Percentiles rank a stretch among this genome's conserved stretches.
Conservation (phyloP, 306 rosid species). For the Astragalus membranaceus region DNA sequence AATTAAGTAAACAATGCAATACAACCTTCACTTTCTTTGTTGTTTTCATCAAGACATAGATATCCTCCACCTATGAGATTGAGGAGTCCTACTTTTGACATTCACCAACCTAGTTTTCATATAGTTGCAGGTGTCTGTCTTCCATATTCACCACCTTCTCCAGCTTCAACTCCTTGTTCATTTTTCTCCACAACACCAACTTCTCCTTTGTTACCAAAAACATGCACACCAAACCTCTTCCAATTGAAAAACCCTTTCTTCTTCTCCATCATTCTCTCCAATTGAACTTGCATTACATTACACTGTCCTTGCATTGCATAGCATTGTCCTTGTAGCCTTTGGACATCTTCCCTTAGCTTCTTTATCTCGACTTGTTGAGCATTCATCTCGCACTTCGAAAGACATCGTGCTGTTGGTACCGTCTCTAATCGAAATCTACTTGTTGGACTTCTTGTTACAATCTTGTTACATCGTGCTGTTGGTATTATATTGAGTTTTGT, state of each 20-base stretch:
- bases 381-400: conserved; percentile 60
- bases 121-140: conserved; percentile 42
- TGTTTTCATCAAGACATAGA: conserved; percentile 40
- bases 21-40: no score
- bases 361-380: conserved; percentile 62
- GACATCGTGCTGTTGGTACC: conserved; percentile 25
- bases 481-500: conserved; percentile 41
- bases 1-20: no score
- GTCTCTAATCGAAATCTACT: conserved; percentile 26
- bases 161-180: conserved; percentile 24
- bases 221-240: conserved; percentile 51
- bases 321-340: conserved; percentile 68
- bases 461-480: no score
- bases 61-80: conserved; percentile 57
- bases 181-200: conserved; percentile 4
- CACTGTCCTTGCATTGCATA: no score
- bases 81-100: conserved; percentile 35
- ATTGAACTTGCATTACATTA: conserved; percentile 54
- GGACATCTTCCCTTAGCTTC: conserved; percentile 64
- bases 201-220: conserved; percentile 23
- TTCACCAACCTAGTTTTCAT: conserved; percentile 52
- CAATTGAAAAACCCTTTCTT: conserved; percentile 59
- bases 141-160: conserved; percentile 36
- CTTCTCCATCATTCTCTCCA: conserved; percentile 54
- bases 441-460: conserved; percentile 50